A percentile compares a stretch with the other conserved stretches of the same genome.
These are phyloP conservation scores for Fusarium setosum DNA, from an alignment of 2,329 filamentous ascomycete species.

Conservation along the genomic window DNA sequence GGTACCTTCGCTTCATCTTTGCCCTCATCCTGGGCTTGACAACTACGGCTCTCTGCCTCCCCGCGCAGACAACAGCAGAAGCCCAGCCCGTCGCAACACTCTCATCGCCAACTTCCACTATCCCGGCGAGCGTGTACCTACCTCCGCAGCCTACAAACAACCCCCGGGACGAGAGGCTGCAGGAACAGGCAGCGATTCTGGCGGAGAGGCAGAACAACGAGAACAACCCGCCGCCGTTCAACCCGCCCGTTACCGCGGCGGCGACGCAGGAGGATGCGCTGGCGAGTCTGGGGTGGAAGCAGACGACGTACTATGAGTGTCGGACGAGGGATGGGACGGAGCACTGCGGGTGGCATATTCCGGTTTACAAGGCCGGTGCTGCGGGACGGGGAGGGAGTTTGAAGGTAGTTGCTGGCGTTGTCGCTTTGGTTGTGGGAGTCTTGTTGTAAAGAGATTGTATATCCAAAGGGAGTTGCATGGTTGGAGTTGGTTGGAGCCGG, in stretches of 20 bases:
- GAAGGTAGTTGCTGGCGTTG: slow-evolving; percentile 16
- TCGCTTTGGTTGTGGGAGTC: slow-evolving; percentile 21
- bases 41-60: slow-evolving; percentile 20
- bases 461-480: not conserved
- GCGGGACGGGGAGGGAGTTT: slow-evolving; percentile 36
- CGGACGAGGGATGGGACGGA: slow-evolving; percentile 44
- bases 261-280: slow-evolving; percentile 45
- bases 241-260: slow-evolving; percentile 47
- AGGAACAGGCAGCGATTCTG: no score
- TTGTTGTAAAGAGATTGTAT: slow-evolving; percentile 7
- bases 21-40: slow-evolving; percentile 11
- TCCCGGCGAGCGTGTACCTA: not conserved
- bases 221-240: slow-evolving; percentile 39
- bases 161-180: not conserved
- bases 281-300: slow-evolving; percentile 46
- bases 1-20: slow-evolving; percentile 5
- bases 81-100: slow-evolving; percentile 18
- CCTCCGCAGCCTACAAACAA: slow-evolving; percentile 7
- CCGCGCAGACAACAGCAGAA: slow-evolving; percentile 19
- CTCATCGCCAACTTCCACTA: not conserved
- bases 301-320: slow-evolving; percentile 50
- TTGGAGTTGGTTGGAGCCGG: slow-evolving; percentile 29
- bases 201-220: slow-evolving; percentile 30
- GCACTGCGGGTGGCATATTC: slow-evolving; percentile 52
- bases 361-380: slow-evolving; percentile 43